Percentiles rank a stretch among this genome's conserved stretches.
phyloP scores from a whole-genome alignment of 768 basidiomycete genomes.

The Austroboletus eburneus region DNA sequence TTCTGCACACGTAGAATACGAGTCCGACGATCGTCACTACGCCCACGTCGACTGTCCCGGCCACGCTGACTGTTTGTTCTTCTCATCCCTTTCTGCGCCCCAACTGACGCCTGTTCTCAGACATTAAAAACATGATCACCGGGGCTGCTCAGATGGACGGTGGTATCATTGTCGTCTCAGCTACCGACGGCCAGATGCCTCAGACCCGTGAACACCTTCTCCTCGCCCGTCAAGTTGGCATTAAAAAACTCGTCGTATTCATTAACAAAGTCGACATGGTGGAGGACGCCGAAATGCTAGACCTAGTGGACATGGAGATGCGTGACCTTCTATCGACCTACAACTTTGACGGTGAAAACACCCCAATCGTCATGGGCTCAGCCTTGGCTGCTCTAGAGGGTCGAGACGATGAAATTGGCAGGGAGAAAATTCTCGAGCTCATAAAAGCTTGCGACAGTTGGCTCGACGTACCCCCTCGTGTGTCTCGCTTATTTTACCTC shows the following conservation, averaged over 20 bases:
- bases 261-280: slow-evolving; percentile 99
- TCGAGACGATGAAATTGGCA: slow-evolving; percentile 74
- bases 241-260: slow-evolving; percentile 96
- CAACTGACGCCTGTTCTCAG: slow-evolving; percentile 35
- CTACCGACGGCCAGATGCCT: slow-evolving; percentile 99
- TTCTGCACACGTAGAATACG: slow-evolving; percentile 98
- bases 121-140: slow-evolving; percentile 99
- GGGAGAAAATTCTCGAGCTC: slow-evolving; percentile 74
- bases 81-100: neutral
- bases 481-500: slow-evolving; percentile 24
- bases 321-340: slow-evolving; percentile 88
- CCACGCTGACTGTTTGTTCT: slow-evolving; percentile 82
- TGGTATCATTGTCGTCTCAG: slow-evolving; percentile 94
- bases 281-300: slow-evolving; percentile 95
- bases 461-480: slow-evolving; percentile 91
- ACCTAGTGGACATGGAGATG: slow-evolving; percentile 99
- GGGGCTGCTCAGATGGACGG: slow-evolving; percentile 98
- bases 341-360: slow-evolving; percentile 95
- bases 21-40: slow-evolving; percentile 85
- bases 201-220: slow-evolving; percentile 98
- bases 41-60: slow-evolving; percentile 98
- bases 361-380: slow-evolving; percentile 97
- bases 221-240: slow-evolving; percentile 95
- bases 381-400: slow-evolving; percentile 94
- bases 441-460: slow-evolving; percentile 87